Evolutionary conservation across 1,284 basidiomycete genomes (phyloP).

Genomic region (Bjerkandera adusta): DNA sequence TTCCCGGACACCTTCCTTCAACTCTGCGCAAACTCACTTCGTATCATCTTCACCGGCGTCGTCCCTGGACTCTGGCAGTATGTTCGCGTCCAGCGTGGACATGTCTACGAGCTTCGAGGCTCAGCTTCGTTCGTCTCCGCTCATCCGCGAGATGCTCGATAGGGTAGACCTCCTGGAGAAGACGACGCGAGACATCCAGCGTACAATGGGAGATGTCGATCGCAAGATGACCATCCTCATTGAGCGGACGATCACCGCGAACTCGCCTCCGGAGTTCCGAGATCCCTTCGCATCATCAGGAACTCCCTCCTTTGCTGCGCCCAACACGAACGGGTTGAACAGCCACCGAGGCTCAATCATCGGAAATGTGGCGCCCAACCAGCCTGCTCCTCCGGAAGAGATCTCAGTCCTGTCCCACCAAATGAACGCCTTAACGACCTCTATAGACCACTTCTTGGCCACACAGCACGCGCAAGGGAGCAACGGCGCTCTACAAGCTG

Average conservation of each 20-base stretch:
- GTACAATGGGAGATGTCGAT: conserved; percentile 70
- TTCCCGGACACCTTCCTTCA: conserved; percentile 30
- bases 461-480: conserved; percentile 72
- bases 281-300: conserved; percentile 62
- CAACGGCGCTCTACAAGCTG: conserved; percentile 20
- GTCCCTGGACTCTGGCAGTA: conserved; percentile 70
- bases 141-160: conserved; percentile 75
- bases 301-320: conserved; percentile 16
- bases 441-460: conserved; percentile 82
- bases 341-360: conserved; percentile 58
- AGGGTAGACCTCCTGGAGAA: conserved; percentile 72
- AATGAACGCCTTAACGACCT: conserved; percentile 77
- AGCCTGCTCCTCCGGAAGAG: conserved; percentile 63
- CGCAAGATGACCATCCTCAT: conserved; percentile 76
- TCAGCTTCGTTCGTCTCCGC: conserved; percentile 69
- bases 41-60: conserved; percentile 73
- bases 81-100: conserved; percentile 47
- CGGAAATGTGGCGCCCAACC: conserved; percentile 65
- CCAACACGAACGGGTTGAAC: conserved; percentile 36
- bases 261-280: conserved; percentile 67
- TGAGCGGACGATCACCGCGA: conserved; percentile 52
- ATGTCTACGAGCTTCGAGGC: conserved; percentile 54
- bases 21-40: conserved; percentile 31
- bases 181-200: conserved; percentile 69
- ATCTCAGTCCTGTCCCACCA: conserved; percentile 77